Base-by-base conservation (phyloP, 2,329 filamentous ascomycete species). In the Aspergillus sp. region DNA sequence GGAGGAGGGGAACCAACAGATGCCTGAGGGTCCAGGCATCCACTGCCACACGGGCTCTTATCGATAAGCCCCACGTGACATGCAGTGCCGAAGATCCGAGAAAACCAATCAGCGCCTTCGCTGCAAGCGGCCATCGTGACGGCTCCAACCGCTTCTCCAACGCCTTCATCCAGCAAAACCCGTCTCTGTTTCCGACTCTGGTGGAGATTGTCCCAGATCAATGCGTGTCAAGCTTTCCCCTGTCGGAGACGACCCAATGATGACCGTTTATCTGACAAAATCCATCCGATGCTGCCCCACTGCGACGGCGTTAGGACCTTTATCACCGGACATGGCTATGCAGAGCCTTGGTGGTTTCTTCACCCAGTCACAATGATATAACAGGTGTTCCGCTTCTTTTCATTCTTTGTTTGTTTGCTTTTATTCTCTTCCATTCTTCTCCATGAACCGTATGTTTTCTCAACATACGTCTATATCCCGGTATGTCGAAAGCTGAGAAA, bases 191-290 rank as follows among this genome's bases (percentile, higher is more conserved):
- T 6, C 21, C 32, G 32, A 14, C n/a, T n/a, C n/a, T 36, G 32
- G 34, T 38, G 34, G 34, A 38, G 34, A 6, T 10, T n/a, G 11
- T 29, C 25, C 25, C 25, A 29, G 25, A 7, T 29, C 9, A 38
- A 2, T 38, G 34, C 34, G 29, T 38, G 50, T 52, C 50, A 52
- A 52, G 50, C 50, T 52, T 48, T 47, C 25, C 25, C 25, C 25
- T 29, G 25, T 6, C 7, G 14, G 17, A 20, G 21, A 19, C 17
- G 6, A 29, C 6, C 50, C 50, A 48, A 53, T 53, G 19, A 45
- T 32, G 38, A 10, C 41, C 16, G 9, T 23, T 14, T 13, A n/a
- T 10, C 19, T 31, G 14, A 40, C 45, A 49, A 53, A 52, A 36
- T 49, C 38, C 29, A 17, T 19, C 32, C 17, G 17, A 2, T 4